A percentile compares a stretch with the other conserved stretches of the same genome.
Conservation (phyloP, 2,329 filamentous ascomycete species). For the Hymenoscyphus fructigenus region DNA sequence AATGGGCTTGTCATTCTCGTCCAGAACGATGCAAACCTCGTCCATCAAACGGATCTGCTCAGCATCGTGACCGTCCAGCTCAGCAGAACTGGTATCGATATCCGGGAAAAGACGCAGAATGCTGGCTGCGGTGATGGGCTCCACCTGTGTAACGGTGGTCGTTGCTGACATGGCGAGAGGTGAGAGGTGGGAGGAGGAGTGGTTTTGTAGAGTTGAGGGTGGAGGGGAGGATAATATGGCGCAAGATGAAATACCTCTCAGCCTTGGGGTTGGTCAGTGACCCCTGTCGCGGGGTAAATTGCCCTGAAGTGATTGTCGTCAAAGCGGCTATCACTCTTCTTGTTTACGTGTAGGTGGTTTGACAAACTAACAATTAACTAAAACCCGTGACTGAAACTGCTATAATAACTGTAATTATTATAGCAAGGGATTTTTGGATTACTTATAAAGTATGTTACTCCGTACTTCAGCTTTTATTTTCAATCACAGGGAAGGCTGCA, state of each 20-base stretch:
- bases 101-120: slow-evolving; percentile 89
- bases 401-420: too few species aligned
- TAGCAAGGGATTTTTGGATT: too few species aligned
- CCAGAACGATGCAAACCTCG: slow-evolving; percentile 95
- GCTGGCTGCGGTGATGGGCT: slow-evolving; percentile 78
- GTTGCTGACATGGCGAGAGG: slow-evolving; percentile 39
- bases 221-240: not conserved
- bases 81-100: slow-evolving; percentile 66
- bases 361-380: too few species aligned
- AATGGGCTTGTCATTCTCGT: slow-evolving; percentile 88
- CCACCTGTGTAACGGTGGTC: slow-evolving; percentile 48
- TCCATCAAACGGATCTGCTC: slow-evolving; percentile 99
- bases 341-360: too few species aligned
- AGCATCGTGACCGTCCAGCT: slow-evolving; percentile 88
- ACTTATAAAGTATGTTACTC: too few species aligned
- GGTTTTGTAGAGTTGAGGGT: not conserved
- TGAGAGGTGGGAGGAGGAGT: slow-evolving; percentile 14
- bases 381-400: too few species aligned
- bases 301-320: not conserved
- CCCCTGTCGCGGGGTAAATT: slow-evolving; percentile 1
- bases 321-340: too few species aligned
- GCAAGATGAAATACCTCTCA: not conserved
- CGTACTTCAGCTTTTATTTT: too few species aligned
- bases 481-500: too few species aligned
- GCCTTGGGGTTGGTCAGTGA: too few species aligned